Evolutionary conservation across 176 grass and related monocot genomes (phyloP), one percentile per base, ranked within the genome.

Genomic region (Elaeis guineensis): DNA sequence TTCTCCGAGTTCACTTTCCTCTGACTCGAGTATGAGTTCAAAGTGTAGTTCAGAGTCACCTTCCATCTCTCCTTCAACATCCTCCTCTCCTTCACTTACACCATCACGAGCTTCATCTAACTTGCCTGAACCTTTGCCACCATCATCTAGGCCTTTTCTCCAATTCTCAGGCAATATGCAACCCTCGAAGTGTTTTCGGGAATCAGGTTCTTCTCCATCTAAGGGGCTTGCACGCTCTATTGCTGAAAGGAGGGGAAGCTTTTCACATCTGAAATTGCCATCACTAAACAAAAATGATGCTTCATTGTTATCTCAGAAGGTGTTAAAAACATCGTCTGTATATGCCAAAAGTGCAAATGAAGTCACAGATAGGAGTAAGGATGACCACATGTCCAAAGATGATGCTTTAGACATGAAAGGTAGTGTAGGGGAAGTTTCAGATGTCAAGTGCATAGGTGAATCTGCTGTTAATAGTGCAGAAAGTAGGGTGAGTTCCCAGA

Each of bases 21-120:
- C 94, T 4, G 84, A 89, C 69, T 98, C 84, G 57, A 88, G 75
- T 19, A 52, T 63, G 49, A 83, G 82, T 74, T 93, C 94, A 50
- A 98, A 98, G 79, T 90, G 81, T 63, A 92, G 82, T 80, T 92
- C 85, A 8, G 88, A 92, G 49, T 98, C 93, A 61, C 87, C 84
- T 70, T 91, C 93, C 60, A 21, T 85, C 57, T 98, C 94, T 58
- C 94, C 88, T 89, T 92, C 88, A 57, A 83, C 63, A 64, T 75
- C 77, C 68, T 89, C 82, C 15, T 78, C 88, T 18, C 79, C 85
- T 53, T 86, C 88, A 61, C 66, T 89, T 69, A 67, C 69, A 55
- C 74, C 57, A 21, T 90, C 79, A 24, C 84, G 76, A 71, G 76
- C 77, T 64, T 83, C 83, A 73, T 84, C 78, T 85, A 82, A 89